phyloP scores from a whole-genome alignment of 176 grass and related monocot genomes.

The Lolium perenne region DNA sequence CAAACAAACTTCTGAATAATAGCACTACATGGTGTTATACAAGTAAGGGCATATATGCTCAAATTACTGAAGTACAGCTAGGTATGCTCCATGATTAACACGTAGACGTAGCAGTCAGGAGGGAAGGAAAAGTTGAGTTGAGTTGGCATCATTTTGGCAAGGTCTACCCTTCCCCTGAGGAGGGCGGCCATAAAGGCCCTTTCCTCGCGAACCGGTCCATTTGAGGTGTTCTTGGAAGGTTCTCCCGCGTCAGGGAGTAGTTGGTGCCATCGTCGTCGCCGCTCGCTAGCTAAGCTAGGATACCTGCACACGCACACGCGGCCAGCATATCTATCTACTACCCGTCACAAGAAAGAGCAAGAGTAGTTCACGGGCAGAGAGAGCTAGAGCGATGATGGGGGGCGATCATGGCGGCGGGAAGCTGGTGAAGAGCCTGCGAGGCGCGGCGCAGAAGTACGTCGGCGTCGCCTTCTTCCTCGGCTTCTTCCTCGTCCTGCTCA shows the following conservation, averaged over 20 bases:
- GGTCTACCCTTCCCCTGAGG: neutral
- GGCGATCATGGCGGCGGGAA: slow-evolving; percentile 52
- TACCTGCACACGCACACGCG: neutral
- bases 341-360: slow-evolving; percentile 15
- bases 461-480: slow-evolving; percentile 68
- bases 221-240: slow-evolving; percentile 51
- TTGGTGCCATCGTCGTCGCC: slow-evolving; percentile 20
- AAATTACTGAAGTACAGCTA: neutral
- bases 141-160: slow-evolving; percentile 32
- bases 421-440: slow-evolving; percentile 61
- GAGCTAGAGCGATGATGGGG: slow-evolving; percentile 45
- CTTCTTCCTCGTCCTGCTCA: slow-evolving; percentile 78
- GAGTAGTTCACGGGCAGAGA: slow-evolving; percentile 11
- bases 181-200: slow-evolving; percentile 36
- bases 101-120: slow-evolving; percentile 39
- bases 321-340: slow-evolving; percentile 41
- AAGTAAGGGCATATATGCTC: neutral
- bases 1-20: neutral
- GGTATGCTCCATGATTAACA: neutral
- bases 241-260: slow-evolving; percentile 56
- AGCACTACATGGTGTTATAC: neutral
- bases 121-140: neutral
- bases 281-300: neutral
- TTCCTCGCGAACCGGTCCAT: slow-evolving; percentile 47
- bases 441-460: slow-evolving; percentile 60